Evolutionary conservation across 371 early-diverging fungal species (phyloP), one percentile per base, ranked within the genome.

Genomic region (Thermomucor indicae-seudaticae): DNA sequence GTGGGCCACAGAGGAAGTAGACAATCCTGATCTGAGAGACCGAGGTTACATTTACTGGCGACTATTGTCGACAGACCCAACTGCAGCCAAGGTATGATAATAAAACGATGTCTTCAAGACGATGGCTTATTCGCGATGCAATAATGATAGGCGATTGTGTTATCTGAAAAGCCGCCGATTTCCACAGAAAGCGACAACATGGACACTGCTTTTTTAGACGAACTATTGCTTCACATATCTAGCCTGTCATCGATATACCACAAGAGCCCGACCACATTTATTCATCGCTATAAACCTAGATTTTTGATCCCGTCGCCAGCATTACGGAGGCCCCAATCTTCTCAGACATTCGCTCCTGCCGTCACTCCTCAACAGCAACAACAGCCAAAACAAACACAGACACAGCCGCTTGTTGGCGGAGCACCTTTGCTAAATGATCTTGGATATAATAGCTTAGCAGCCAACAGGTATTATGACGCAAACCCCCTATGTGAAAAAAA

Each of bases 31-130:
- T 67, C 81, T 97, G 43, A 85, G 99, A 43, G 99, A 98, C 64
- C 85, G 99, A 34, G 98, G 95, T 7, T 97, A 90, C 58, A 90
- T 98, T 47, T 98, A 98, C 68, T 97, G 98, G 97, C 79, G 98
- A 30, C 70, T 98, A 47, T 69, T 98, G 16, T 94, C 95, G 4
- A 89, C 93, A 3, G 91, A 93, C 60, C 96, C 96, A 25, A 68
- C 79, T 29, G 81, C 80, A 6, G 85, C 85, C 24, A 87, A 83
- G 70, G 74, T 71, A 64, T 41, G 17, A 24, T 16, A 14, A 38
- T 5, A 30, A 1, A 5, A n/a, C 22, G 14, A 46, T 46, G 7
- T 47, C 37, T n/a, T 32, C 11, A 31, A 20, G n/a, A n/a, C n/a
- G n/a, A 6, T 19, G 4, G 24, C 22, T 42, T 1, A n/a, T 4